Base-by-base conservation (phyloP, 2,329 filamentous ascomycete species). In the Grosmannia huntii region DNA sequence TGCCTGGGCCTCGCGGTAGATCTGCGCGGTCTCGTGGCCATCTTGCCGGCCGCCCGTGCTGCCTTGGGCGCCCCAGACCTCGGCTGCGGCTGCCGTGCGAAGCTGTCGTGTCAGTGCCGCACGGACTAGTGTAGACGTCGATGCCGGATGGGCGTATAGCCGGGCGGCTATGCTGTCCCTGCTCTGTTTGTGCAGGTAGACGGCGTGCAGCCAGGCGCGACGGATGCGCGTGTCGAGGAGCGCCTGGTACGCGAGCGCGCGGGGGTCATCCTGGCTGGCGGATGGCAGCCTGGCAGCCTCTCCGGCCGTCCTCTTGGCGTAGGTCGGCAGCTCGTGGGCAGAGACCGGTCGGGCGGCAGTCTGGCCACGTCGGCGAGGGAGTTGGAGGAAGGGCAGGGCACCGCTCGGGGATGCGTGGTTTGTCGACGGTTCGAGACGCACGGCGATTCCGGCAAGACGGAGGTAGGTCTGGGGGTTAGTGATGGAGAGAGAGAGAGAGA, bases 351-450 rank as follows among this genome's bases (percentile, higher is more conserved):
- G 53, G 4, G 57, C n/a, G 16, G 50, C 16, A 11, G 23, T 2
- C 28, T n/a, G 44, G 11, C n/a, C 36, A 74, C 65, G 16, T 65
- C 63, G 55, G 1, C 70, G 61, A 28, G 71, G 62, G 11, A 88
- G 86, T 10, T 92, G 78, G 50, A 99, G 79, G 72, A 95, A 97
- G 0, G 94, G 94, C 16, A 97, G 79, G n/a, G 85, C 79, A 59
- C 92, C 91, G 25, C 85, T 86, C 0, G 92, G 92, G 2, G 91
- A 96, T 56, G 92, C 90, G 75, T 97, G 94, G 71, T 97, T 97
- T 65, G 83, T 95, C 4, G 90, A 95, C 5, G 89, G 73, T 7
- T 83, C 75, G 56, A 86, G 75, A 57, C 76, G 75, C 69, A 91
- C 86, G 5, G 82, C 72, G 60, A 96, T 76, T 48, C 80, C 80